Evolutionary conservation across 768 basidiomycete species (phyloP).

Genomic region (Leccinum uliginosum): DNA sequence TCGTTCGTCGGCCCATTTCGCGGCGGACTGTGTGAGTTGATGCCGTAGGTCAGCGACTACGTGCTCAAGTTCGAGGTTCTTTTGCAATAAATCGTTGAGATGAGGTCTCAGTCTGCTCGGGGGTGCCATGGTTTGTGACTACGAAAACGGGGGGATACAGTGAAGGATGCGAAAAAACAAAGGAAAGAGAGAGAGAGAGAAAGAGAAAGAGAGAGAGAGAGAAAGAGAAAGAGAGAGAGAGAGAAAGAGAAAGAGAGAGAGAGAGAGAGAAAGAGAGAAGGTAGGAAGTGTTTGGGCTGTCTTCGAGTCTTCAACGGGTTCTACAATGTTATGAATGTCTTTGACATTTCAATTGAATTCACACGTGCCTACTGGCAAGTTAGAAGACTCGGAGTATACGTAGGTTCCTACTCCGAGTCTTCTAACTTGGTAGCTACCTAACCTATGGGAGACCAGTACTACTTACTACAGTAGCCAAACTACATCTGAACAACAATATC

Average conservation of each 20-base stretch:
- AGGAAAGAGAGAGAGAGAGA: not conserved
- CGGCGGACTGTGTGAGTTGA: slow-evolving; percentile 26
- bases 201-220: not conserved
- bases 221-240: not conserved
- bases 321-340: not conserved
- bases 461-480: too few species aligned
- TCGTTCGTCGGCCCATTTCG: slow-evolving; percentile 29
- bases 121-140: slow-evolving; percentile 19
- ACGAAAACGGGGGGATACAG: not conserved
- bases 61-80: slow-evolving; percentile 28
- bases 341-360: slow-evolving; percentile 3
- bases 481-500: too few species aligned
- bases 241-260: not conserved
- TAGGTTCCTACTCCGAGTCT: too few species aligned
- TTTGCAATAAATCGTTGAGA: slow-evolving; percentile 25
- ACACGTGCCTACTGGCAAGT: slow-evolving; percentile 9
- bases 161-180: not conserved
- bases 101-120: slow-evolving; percentile 24
- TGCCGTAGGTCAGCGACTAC: slow-evolving; percentile 25
- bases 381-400: too few species aligned
- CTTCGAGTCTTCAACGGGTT: not conserved
- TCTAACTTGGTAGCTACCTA: too few species aligned
- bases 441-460: too few species aligned
- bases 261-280: not conserved
- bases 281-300: not conserved